Evolutionary conservation across 2,329 filamentous ascomycete genomes (phyloP), one percentile per base, ranked within the genome.

Genomic region (Zopfia rhizophila): DNA sequence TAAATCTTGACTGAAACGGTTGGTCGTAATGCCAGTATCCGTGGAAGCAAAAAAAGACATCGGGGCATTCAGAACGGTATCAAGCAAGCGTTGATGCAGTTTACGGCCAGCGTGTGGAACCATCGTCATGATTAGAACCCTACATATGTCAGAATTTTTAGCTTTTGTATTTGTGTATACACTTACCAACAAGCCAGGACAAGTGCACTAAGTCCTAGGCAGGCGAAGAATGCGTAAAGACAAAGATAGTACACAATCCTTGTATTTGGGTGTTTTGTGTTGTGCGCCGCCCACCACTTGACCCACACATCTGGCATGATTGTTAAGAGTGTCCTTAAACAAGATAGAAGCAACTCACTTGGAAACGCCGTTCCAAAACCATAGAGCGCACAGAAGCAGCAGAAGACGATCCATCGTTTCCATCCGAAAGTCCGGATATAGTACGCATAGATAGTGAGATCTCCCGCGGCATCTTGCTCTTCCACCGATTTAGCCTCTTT

Each of bases 41-140:
- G 70, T 75, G 2, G 56, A 58, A 1, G 66, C 53, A 42, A 77
- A 73, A 52, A 75, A 75, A 3, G 58, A 63, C 38, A 57, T 43
- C 4, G 58, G 58, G 4, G 58, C 56, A 14, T 49, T 48, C 3
- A 78, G 60, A 11, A 80, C 75, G 3, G 76, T 76, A 3, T 65
- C 61, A 8, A 81, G 65, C 1, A 81, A 59, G 16, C 61, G 68
- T 32, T 64, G 60, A 45, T 82, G 78, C 41, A 81, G 74, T 30
- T 57, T 70, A 36, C 71, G 69, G 3, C 75, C 77, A 19, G 77
- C 78, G 31, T 69, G 70, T 1, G 78, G 77, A 5, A 80, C 73
- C 73, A 81, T 78, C 5, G 61, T 72, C 23, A 80, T 73, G 32
- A 80, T 73, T 53, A 79, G 68, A 51, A 75, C 70, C 60, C 68